Conservation (phyloP, 2,329 filamentous ascomycete genomes). For the Colletotrichum salicis region DNA sequence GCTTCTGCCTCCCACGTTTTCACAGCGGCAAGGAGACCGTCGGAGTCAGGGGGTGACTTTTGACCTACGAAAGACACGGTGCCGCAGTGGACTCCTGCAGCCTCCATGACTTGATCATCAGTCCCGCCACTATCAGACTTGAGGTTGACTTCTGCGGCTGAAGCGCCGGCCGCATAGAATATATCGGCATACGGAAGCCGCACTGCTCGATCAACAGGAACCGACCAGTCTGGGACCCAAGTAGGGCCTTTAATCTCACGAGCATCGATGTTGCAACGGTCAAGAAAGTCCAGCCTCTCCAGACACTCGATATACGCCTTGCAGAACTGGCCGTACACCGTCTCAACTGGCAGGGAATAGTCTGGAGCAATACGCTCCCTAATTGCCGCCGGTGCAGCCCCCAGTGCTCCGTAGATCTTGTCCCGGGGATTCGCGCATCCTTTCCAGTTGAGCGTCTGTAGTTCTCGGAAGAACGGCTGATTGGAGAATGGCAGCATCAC, state of each 20-base stretch:
- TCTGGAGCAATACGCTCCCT: neutral
- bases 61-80: neutral
- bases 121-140: neutral
- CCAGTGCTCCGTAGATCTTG: neutral
- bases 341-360: neutral
- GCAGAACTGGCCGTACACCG: neutral
- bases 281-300: neutral
- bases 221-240: slow-evolving; percentile 9
- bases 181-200: neutral
- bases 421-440: neutral
- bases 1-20: neutral
- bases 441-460: slow-evolving; percentile 3
- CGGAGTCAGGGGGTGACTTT: neutral
- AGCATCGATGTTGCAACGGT: neutral
- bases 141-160: neutral
- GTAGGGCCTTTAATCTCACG: neutral
- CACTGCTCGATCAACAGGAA: neutral
- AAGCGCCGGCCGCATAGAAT: neutral
- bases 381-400: neutral
- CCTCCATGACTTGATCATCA: neutral
- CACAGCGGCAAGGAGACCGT: neutral
- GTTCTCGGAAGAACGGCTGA: neutral
- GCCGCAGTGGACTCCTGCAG: neutral
- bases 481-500: slow-evolving; percentile 6
- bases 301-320: neutral